Conservation (phyloP, 805 yeast genomes). For the Dipodascopsis tothii region DNA sequence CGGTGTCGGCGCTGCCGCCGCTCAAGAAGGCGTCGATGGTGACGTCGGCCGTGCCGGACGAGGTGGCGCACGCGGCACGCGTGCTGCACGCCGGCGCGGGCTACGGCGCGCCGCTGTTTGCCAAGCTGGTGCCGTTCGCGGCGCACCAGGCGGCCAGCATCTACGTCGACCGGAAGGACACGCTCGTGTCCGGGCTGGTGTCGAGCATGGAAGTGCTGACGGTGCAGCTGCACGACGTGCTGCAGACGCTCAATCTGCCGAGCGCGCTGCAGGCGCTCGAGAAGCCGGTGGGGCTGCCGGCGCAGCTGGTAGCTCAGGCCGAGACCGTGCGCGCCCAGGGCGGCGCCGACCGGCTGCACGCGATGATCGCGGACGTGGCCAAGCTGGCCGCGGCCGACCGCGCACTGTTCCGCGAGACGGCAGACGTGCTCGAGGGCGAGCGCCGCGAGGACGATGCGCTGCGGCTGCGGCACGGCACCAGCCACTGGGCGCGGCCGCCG, state of each 20-base stretch:
- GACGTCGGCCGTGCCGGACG: slow-evolving; percentile 38
- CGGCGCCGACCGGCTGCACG: slow-evolving; percentile 41
- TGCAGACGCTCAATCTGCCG: slow-evolving; percentile 46
- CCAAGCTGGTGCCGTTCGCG: slow-evolving; percentile 56
- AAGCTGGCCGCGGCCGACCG: slow-evolving; percentile 31
- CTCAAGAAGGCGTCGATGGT: slow-evolving; percentile 52
- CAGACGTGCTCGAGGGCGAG: slow-evolving; percentile 44
- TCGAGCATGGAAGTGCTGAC: slow-evolving; percentile 29
- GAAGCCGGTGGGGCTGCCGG: slow-evolving; percentile 51
- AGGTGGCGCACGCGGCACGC: slow-evolving; percentile 32
- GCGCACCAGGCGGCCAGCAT: slow-evolving; percentile 62
- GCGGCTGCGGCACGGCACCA: slow-evolving; percentile 45
- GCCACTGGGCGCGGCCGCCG: slow-evolving; percentile 46
- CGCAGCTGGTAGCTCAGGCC: slow-evolving; percentile 47
- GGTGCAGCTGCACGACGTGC: slow-evolving; percentile 28
- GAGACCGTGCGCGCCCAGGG: slow-evolving; percentile 48
- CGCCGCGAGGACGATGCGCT: slow-evolving; percentile 48
- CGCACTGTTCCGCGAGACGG: slow-evolving; percentile 12
- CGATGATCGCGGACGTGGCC: slow-evolving; percentile 41
- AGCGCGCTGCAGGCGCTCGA: slow-evolving; percentile 56
- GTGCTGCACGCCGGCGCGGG: slow-evolving; percentile 18
- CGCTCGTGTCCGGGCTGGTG: slow-evolving; percentile 41
- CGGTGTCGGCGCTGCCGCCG: slow-evolving; percentile 33
- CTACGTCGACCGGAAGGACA: slow-evolving; percentile 56
- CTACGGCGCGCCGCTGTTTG: slow-evolving; percentile 38